These are phyloP conservation scores for Scleroderma citrinum DNA, from an alignment of 768 basidiomycete genomes.

Conservation along the genomic window DNA sequence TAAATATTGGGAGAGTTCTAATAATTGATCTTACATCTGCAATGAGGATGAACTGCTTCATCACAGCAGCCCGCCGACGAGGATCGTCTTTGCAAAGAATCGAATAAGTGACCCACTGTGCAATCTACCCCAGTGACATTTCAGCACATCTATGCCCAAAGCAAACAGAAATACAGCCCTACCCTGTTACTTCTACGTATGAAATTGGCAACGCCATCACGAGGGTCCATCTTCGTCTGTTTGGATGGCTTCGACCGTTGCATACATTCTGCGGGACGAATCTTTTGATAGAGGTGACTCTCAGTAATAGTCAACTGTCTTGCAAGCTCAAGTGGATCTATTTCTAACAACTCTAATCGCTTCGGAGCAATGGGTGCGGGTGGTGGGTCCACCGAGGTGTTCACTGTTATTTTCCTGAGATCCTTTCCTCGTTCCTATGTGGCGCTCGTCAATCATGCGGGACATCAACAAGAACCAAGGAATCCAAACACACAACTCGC, in stretches of 20 bases:
- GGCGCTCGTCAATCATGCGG: constrained; percentile 1
- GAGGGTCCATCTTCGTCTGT: constrained; percentile 26
- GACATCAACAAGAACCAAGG: neutral
- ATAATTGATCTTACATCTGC: constrained; percentile 48
- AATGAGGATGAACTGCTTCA: constrained; percentile 63
- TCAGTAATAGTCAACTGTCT: constrained; percentile 66
- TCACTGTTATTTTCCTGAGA: constrained; percentile 30
- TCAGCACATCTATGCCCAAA: neutral
- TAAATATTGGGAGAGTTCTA: constrained; percentile 1
- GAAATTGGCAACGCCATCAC: constrained; percentile 51
- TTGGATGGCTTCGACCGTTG: constrained; percentile 44
- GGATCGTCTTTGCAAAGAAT: constrained; percentile 52
- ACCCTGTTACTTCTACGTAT: constrained; percentile 56
- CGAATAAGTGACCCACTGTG: constrained; percentile 55
- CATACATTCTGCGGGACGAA: constrained; percentile 56
- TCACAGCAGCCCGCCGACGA: constrained; percentile 50
- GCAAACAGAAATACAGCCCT: constrained; percentile 5
- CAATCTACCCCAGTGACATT: constrained; percentile 35
- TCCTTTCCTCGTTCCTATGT: constrained; percentile 28
- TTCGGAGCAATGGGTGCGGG: constrained; percentile 43
- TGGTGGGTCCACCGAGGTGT: constrained; percentile 35
- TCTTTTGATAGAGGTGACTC: constrained; percentile 51
- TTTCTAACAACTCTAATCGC: constrained; percentile 50
- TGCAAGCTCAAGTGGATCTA: constrained; percentile 60
- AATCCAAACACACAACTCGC: constrained; percentile 38